These are phyloP conservation scores for Paraurostyla sp. DNA, from an alignment of 73 alveolate genomes.

Conservation along the genomic window DNA sequence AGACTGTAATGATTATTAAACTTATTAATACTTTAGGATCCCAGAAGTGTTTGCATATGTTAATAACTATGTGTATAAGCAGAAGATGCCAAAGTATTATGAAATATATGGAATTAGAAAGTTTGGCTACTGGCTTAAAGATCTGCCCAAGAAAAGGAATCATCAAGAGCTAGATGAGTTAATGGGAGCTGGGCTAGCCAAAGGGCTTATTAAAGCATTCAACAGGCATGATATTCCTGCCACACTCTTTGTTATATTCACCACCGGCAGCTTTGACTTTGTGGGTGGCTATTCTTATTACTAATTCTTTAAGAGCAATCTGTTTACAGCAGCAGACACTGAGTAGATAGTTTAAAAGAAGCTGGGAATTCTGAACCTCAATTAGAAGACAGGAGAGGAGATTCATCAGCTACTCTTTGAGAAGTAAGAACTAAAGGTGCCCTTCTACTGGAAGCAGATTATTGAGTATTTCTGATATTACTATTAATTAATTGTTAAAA, in stretches of 20 bases:
- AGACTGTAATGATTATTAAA: background rate
- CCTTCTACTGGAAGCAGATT: slow-evolving; percentile 34
- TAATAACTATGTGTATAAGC: slow-evolving; percentile 20
- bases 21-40: background rate
- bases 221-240: background rate
- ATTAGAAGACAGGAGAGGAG: slow-evolving; percentile 31
- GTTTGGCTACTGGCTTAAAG: slow-evolving; percentile 60
- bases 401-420: slow-evolving; percentile 27
- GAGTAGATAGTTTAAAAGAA: background rate
- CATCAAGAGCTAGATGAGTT: slow-evolving; percentile 44
- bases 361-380: slow-evolving; percentile 1
- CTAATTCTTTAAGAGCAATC: background rate
- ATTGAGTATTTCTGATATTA: slow-evolving; percentile 31
- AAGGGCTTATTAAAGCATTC: background rate
- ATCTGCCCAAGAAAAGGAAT: background rate
- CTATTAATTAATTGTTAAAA: background rate
- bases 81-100: slow-evolving; percentile 19
- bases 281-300: slow-evolving; percentile 54
- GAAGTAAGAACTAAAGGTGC: background rate
- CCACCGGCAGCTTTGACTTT: slow-evolving; percentile 37
- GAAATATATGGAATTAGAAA: slow-evolving; percentile 26
- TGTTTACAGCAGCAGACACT: background rate
- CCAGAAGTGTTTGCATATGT: slow-evolving; percentile 60
- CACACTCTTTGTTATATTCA: slow-evolving; percentile 36
- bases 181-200: slow-evolving; percentile 44